phyloP scores from a whole-genome alignment of 129 eudicot species.

The Tagetes patula region DNA sequence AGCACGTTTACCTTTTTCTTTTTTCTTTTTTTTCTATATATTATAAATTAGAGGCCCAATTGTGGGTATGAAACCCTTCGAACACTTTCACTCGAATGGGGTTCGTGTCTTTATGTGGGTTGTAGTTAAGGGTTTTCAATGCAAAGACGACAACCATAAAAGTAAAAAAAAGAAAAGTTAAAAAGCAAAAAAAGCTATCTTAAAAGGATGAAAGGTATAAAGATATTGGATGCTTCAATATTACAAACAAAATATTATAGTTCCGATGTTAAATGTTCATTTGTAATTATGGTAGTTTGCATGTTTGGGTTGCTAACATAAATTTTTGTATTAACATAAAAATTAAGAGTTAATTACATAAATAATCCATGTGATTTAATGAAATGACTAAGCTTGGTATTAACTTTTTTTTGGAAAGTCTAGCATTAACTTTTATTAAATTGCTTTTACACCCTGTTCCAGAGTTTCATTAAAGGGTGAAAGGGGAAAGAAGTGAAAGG shows the following conservation, averaged over 20 bases:
- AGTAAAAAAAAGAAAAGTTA: constrained; percentile 26
- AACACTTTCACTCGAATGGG: constrained; percentile 34
- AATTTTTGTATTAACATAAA: background rate
- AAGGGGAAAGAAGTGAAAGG: no score
- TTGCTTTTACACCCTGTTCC: no score
- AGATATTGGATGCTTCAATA: constrained; percentile 26
- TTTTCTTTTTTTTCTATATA: background rate
- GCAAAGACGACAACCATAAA: constrained; percentile 23
- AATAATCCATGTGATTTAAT: no score
- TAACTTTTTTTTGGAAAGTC: no score
- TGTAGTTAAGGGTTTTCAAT: constrained; percentile 30
- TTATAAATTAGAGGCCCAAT: constrained; percentile 29
- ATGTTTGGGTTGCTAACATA: background rate
- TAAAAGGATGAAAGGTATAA: constrained; percentile 35
- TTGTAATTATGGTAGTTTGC: background rate
- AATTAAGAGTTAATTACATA: no score
- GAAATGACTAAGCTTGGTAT: no score
- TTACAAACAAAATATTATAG: constrained; percentile 12
- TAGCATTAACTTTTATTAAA: no score
- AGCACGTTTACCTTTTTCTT: constrained; percentile 20
- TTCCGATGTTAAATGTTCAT: constrained; percentile 3
- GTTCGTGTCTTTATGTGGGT: constrained; percentile 32
- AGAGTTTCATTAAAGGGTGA: no score
- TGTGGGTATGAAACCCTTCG: constrained; percentile 25
- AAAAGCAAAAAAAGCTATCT: constrained; percentile 26